Evolutionary conservation across 2,329 filamentous ascomycete species (phyloP), one percentile per base, ranked within the genome.

Genomic region (Anisogramma anomala): DNA sequence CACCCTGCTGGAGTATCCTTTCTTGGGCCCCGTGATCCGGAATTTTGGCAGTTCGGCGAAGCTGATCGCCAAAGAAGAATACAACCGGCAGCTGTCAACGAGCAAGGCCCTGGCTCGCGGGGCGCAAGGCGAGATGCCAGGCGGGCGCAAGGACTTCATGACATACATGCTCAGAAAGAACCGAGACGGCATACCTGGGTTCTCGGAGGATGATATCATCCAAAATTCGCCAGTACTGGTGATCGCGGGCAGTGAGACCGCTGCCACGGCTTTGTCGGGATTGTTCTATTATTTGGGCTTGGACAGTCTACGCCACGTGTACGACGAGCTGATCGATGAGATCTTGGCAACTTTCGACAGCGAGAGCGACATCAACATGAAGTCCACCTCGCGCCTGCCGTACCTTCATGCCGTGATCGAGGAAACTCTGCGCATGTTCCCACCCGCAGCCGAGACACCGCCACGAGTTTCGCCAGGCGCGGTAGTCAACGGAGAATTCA

Each of bases 331-430:
- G 6, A 42, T 47, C 14, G 33, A 40, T 2, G 57, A 60, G 40
- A 47, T 61, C 19, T 53, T 54, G 3, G 33, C 37, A 6, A 43
- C 41, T 5, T 61, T 61, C 32, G 22, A 33, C 2, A 39, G 36
- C 6, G 49, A 51, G 6, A 43, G 46, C 6, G 56, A 60, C 9
- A 56, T 61, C 20, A 40, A 36, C 14, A 44, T 44, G 37, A 36
- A 28, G 23, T 28, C 42, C 3, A 36, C 33, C 23, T 33, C 42
- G 6, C 22, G 37, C 46, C 68, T 94, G 17, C 74, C 77, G 1
- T 94, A 93, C 55, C 69, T 94, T 3, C 70, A 79, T 50, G 71
- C 69, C 50, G 77, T 87, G 22, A 82, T 94, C 62, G 79, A 82
- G 58, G 87, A 94, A 63, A 82, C 84, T 0, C 77, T 94, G 56